Base-by-base conservation (phyloP, 1,139 yeast genomes). In the Blastobotrys illinoisensis region DNA sequence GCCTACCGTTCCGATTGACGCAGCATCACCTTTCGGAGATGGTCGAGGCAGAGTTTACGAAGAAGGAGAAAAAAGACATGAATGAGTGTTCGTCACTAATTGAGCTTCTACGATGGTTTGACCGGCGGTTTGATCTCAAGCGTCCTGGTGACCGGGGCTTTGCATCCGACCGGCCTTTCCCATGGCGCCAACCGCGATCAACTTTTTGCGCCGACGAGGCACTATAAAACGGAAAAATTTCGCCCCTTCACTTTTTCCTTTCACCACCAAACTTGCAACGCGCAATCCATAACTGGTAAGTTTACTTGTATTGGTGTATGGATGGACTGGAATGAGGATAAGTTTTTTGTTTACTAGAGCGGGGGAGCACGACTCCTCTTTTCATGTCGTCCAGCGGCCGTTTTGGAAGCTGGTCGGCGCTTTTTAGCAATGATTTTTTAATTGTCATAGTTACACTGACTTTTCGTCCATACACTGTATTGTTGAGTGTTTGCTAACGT, bases 21-120 rank as follows among this genome's bases (percentile, higher is more conserved):
- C 97, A 90, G 69, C 97, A 91, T 66, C 98, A 93, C 69, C 69
- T 95, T 49, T 80, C 88, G 3, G 88, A 95, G 68, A 91, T 93
- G 97, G 70, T 90, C 59, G 79, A 64, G 14, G 81, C 83, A 46
- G 80, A 81, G 52, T 65, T 91, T 13, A 75, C 83, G 1, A 80
- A 82, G 56, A 71, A 74, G 14, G 70, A 77, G 50, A 71, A 86
- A 50, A 82, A 81, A 63, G 83, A 80, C 59, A 74, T 93, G 78
- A 90, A 90, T 74, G 80, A 79, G 50, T 71, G 79, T 52, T 76
- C 74, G 21, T 76, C 76, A 52, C 71, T 87, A 58, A 76, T 83
- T 2, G 88, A 85, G 59, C 70, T 93, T 63, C 69, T 90, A 24
- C 95, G 88, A 65, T 91, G 91, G 88, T 81, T 93, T 64, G 98